Base-by-base conservation (phyloP, 352 stramenopile genomes). In the Phytophthora ramorum region DNA sequence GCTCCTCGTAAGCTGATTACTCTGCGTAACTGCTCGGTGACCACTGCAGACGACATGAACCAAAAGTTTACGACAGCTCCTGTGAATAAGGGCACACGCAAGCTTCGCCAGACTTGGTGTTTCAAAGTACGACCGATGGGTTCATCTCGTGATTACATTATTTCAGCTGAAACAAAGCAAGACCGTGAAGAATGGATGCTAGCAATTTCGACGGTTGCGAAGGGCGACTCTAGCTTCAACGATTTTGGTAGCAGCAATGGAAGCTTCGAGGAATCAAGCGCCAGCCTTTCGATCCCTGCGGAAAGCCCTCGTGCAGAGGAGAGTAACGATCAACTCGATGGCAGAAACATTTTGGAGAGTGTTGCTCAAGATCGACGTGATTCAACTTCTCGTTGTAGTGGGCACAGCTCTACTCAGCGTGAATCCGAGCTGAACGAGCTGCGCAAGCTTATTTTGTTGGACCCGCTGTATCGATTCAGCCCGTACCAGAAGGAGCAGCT, bases 161-260 rank as follows among this genome's bases (percentile, higher is more conserved):
- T 96, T 66, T 84, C 75, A 43, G 86, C 88, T 9, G 85, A 93
- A 45, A 96, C 88, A 1, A 96, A 96, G 69, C 88, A 96, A 75
- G 85, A 93, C 54, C 88, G 88, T n/a, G 88, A 96, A 55, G 88
- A 94, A 59, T 96, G 88, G 88, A 95, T 96, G 88, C 73, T 93
- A 28, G 87, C 87, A 2, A 93, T 96, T 44, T 79, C 88, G 37
- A 89, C 87, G 7, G 85, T 96, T 16, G 78, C 84, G 14, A 91
- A 90, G 64, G 71, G 69, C 28, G 84, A 92, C 9, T 75, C 69
- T 5, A 64, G 26, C 35, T 63, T 65, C 26, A 73, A 45, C 65
- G 58, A 76, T 13, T 70, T 66, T 20, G 26, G 30, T 17, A 69
- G 52, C 49, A 73, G 30, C 59, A 70, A 81, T 47, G 63, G 69